Conservation (phyloP, 495 filamentous ascomycete species). For the Xylaria castorea region DNA sequence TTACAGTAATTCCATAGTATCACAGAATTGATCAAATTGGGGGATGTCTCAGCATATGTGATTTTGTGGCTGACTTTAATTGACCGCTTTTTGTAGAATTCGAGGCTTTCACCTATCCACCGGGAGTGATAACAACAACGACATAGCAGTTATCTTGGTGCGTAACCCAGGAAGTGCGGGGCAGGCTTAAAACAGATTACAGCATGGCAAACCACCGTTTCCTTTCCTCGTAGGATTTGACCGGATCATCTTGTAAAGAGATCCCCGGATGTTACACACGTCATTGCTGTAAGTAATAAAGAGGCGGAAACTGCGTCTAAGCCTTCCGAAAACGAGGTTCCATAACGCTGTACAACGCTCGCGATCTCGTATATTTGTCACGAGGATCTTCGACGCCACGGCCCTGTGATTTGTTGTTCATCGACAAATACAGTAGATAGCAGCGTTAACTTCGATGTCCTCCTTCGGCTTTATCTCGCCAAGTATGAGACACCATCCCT, state of each 20-base stretch:
- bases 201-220: not conserved
- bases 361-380: not conserved
- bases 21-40: not conserved
- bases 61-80: not conserved
- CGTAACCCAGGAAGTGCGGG: not conserved
- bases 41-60: not conserved
- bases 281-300: not conserved
- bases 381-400: not conserved
- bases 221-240: not conserved
- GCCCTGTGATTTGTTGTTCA: not conserved
- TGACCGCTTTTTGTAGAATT: not conserved
- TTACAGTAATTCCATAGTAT: not conserved
- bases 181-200: not conserved
- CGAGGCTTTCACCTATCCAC: not conserved
- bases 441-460: not conserved
- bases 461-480: conserved; percentile 12
- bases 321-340: not conserved
- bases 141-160: not conserved
- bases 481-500: not conserved
- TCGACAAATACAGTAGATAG: not conserved
- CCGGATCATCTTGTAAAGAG: not conserved
- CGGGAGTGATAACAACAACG: not conserved
- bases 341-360: not conserved
- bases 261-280: not conserved
- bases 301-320: not conserved